Evolutionary conservation across 305 asterid species (phyloP).

Genomic region (Fraxinus albicans): DNA sequence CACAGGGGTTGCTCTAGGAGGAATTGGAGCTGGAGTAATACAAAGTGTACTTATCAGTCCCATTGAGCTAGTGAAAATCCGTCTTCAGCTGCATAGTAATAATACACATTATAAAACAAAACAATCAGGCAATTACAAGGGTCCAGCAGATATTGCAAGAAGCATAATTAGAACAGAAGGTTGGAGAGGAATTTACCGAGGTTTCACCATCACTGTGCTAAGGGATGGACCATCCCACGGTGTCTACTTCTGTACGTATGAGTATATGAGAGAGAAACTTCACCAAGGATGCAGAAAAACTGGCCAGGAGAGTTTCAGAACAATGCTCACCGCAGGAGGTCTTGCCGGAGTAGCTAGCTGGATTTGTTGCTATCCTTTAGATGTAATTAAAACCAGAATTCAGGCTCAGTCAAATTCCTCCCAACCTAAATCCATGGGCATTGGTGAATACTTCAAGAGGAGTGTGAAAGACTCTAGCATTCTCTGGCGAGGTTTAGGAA

Average conservation of each 20-base stretch:
- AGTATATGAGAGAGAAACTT: constrained; percentile 54
- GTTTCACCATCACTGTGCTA: constrained; percentile 57
- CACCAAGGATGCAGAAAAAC: constrained; percentile 69
- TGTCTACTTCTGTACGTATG: constrained; percentile 69
- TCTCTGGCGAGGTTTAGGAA: constrained; percentile 80
- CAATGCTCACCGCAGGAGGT: constrained; percentile 79
- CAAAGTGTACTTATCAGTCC: constrained; percentile 75
- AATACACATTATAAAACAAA: neutral
- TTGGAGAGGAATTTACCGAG: constrained; percentile 60
- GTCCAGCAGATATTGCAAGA: constrained; percentile 51
- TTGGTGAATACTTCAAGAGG: constrained; percentile 49
- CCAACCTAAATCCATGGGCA: constrained; percentile 42
- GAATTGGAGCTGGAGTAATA: constrained; percentile 62
- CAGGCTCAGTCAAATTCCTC: constrained; percentile 50
- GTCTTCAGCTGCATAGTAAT: constrained; percentile 55
- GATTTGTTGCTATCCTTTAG: constrained; percentile 72
- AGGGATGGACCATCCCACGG: constrained; percentile 81
- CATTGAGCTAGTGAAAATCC: constrained; percentile 76
- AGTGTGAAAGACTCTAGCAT: constrained; percentile 43
- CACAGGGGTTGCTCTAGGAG: constrained; percentile 58
- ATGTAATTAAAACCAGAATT: constrained; percentile 70
- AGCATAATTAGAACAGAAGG: constrained; percentile 49
- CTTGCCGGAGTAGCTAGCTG: constrained; percentile 78
- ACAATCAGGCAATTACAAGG: constrained; percentile 30
- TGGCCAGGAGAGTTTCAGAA: constrained; percentile 47